A percentile compares a stretch with the other conserved stretches of the same genome.
phyloP scores from a whole-genome alignment of 495 filamentous ascomycete species.

The Penicillium odoratum region DNA sequence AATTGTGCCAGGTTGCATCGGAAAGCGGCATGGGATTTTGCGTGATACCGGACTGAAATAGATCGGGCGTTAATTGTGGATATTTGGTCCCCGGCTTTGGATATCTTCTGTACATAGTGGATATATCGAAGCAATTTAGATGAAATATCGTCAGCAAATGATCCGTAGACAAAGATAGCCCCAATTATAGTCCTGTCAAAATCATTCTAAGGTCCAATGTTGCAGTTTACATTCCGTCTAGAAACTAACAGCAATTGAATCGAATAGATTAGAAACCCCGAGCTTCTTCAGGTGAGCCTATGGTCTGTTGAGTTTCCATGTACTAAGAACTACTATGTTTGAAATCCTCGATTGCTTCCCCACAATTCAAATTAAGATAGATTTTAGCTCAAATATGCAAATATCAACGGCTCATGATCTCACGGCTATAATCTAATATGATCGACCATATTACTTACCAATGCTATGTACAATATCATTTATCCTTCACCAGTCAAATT shows the following conservation, averaged over 20 bases:
- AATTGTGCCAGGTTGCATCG: not conserved
- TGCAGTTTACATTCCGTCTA: too few species aligned
- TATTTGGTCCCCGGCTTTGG: not conserved
- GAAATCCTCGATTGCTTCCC: not conserved
- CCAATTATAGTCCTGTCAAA: too few species aligned
- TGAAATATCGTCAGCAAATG: not conserved
- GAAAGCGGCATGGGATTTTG: conserved; percentile 5
- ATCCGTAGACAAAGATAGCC: not conserved
- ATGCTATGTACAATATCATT: too few species aligned
- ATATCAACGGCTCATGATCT: not conserved
- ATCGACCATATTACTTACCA: not conserved
- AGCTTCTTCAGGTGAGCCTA: too few species aligned
- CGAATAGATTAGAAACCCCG: too few species aligned
- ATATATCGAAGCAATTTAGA: not conserved
- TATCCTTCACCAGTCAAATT: not conserved
- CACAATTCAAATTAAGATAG: not conserved
- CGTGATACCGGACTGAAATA: conserved; percentile 7
- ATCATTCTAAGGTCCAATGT: too few species aligned
- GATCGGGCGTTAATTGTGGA: conserved; percentile 2
- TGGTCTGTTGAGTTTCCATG: too few species aligned
- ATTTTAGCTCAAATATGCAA: not conserved
- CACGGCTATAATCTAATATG: not conserved
- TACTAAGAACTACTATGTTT: not conserved
- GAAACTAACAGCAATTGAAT: too few species aligned
- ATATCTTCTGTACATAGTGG: conserved; percentile 4